Evolutionary conservation across 805 yeast genomes (phyloP), one percentile per base, ranked within the genome.

Genomic region (Jamesozyma spencerorum): DNA sequence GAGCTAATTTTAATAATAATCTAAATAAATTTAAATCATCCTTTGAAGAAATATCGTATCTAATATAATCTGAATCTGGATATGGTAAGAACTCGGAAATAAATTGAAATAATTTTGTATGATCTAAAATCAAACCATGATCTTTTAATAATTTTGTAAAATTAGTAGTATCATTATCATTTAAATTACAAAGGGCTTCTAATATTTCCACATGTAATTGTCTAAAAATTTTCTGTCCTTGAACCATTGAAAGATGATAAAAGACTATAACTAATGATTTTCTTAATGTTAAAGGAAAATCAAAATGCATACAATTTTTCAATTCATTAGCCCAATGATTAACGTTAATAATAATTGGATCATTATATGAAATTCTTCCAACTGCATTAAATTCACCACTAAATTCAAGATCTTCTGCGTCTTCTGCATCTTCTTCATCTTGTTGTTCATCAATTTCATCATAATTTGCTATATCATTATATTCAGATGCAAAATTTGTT

Each of bases 321-420:
- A 90, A 69, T 58, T 86, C 97, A 41, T 81, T 79, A 0, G 96
- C 80, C 95, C 96, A 88, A 44, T 81, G 83, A 40, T 80, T 72
- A 7, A 86, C 81, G 34, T 79, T 72, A 7, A 83, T 78, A 7
- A 84, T 81, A 0, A 92, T 75, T 0, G 88, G 81, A 1, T 84
- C 75, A 47, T 72, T 70, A 1, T 80, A 74, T 2, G 79, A 69
- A 10, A 77, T 70, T 48, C 76, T 79, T 44, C 81, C 79, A 36
- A 79, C 79, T 17, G 63, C 59, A 37, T 47, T 52, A 40, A 53
- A 53, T 28, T 68, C 62, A 33, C 67, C 48, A 1, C 65, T 61
- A 15, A 69, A 51, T 31, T 55, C 62, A 3, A 39, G 56, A 19
- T 50, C 56, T 17, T 29, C 31, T 7, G 26, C 30, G 17, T 50